Evolutionary conservation across 345 rosid species (phyloP).

Genomic region (Eucalyptus marginata): DNA sequence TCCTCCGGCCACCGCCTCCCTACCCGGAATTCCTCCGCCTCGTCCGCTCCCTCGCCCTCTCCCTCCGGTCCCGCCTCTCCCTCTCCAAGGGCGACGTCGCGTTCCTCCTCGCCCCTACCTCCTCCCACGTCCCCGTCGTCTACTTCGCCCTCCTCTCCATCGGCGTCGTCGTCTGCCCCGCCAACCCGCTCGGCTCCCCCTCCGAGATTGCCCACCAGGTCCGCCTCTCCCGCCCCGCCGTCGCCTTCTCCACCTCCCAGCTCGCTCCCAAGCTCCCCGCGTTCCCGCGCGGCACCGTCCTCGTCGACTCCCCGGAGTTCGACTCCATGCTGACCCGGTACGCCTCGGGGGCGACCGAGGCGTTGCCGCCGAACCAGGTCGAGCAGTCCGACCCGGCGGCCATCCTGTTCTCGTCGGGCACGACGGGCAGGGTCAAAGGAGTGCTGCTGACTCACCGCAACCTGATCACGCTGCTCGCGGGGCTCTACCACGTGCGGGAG

Average conservation of each 20-base stretch:
- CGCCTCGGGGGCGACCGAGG: neutral
- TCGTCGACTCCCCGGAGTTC: slow-evolving; percentile 75
- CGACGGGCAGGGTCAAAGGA: slow-evolving; percentile 71
- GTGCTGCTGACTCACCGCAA: slow-evolving; percentile 62
- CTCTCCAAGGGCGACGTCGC: slow-evolving; percentile 47
- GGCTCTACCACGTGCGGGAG: slow-evolving; percentile 6
- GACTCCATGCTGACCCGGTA: slow-evolving; percentile 18
- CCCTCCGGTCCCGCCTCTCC: slow-evolving; percentile 24
- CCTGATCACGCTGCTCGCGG: slow-evolving; percentile 49
- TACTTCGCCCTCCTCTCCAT: slow-evolving; percentile 64
- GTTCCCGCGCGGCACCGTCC: slow-evolving; percentile 27
- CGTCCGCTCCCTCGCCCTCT: slow-evolving; percentile 31
- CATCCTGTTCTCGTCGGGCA: slow-evolving; percentile 73
- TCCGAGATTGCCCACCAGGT: slow-evolving; percentile 50
- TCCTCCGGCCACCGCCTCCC: slow-evolving; percentile 22
- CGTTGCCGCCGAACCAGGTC: slow-evolving; percentile 1
- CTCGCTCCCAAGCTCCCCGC: slow-evolving; percentile 25
- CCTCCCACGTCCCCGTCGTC: slow-evolving; percentile 48
- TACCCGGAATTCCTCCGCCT: slow-evolving; percentile 30
- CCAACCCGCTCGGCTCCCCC: slow-evolving; percentile 54
- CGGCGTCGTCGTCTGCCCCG: slow-evolving; percentile 63
- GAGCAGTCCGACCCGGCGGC: slow-evolving; percentile 62
- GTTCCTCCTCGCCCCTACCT: slow-evolving; percentile 50
- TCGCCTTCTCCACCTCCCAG: slow-evolving; percentile 59
- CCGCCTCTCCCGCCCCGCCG: slow-evolving; percentile 37